Conservation (phyloP, 192 early-diverging fungal genomes). For the Mortierella hygrophila region DNA sequence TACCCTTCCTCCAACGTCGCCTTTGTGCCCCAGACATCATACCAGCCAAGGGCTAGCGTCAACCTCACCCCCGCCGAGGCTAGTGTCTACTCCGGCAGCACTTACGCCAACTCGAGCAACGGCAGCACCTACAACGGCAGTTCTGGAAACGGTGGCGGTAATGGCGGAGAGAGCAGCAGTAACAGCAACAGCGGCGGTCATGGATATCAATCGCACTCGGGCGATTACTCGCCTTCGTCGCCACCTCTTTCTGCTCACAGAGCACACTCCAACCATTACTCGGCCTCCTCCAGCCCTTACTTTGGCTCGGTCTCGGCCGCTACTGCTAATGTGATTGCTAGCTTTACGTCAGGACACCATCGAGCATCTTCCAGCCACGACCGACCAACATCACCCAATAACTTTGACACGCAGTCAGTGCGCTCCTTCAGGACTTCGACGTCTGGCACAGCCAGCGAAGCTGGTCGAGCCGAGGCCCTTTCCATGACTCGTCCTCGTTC, state of each 20-base stretch:
- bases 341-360: conserved; percentile 41
- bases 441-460: conserved; percentile 45
- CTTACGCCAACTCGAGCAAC: conserved; percentile 8
- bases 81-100: conserved; percentile 24
- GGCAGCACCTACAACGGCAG: conserved; percentile 14
- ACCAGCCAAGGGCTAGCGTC: conserved; percentile 40
- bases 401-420: conserved; percentile 41
- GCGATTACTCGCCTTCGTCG: conserved; percentile 28
- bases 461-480: conserved; percentile 31
- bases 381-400: conserved; percentile 45
- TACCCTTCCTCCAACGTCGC: conserved; percentile 19
- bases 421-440: conserved; percentile 52
- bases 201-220: conserved; percentile 37
- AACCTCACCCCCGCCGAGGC: conserved; percentile 33
- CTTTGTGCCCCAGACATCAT: conserved; percentile 46
- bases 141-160: background rate
- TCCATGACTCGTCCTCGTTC: conserved; percentile 41
- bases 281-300: conserved; percentile 32
- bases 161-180: background rate
- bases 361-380: conserved; percentile 41
- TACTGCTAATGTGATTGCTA: conserved; percentile 28
- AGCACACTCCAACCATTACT: conserved; percentile 20
- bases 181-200: background rate
- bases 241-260: conserved; percentile 29
- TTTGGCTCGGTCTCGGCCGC: conserved; percentile 49